Percentiles rank a stretch among this genome's conserved stretches.
phyloP scores from a whole-genome alignment of 108 stramenopile species.

The Cafeteria roenbergensis region DNA sequence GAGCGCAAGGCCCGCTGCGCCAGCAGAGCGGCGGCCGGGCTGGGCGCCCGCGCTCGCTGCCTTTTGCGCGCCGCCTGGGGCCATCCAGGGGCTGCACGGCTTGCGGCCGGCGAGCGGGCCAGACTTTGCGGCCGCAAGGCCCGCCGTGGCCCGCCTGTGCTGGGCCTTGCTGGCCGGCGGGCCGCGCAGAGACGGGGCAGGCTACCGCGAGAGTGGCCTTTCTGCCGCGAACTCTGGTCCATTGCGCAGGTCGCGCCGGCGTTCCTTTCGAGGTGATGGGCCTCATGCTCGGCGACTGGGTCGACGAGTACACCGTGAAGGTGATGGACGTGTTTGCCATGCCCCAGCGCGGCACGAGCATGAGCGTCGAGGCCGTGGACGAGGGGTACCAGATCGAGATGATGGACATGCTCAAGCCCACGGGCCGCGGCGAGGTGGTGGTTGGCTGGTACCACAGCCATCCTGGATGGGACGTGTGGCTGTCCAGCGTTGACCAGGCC shows the following conservation, averaged over 20 bases:
- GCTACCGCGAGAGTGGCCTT: no score
- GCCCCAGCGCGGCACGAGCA: constrained; percentile 92
- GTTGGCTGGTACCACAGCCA: constrained; percentile 95
- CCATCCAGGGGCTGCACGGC: no score
- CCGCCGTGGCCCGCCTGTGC: background rate
- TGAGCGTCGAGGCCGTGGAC: constrained; percentile 95
- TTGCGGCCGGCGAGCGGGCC: no score
- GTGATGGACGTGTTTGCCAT: constrained; percentile 99
- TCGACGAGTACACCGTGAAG: constrained; percentile 97
- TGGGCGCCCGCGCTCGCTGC: no score
- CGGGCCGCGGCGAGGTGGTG: constrained; percentile 64
- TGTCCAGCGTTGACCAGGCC: constrained; percentile 89
- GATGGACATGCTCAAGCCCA: constrained; percentile 97
- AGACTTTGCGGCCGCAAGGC: no score
- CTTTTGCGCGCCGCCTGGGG: no score
- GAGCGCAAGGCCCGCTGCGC: no score
- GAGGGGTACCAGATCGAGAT: constrained; percentile 95
- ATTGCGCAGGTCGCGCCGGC: constrained; percentile 66
- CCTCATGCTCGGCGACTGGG: constrained; percentile 96
- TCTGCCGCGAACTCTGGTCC: no score
- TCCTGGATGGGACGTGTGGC: constrained; percentile 98
- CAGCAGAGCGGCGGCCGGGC: no score
- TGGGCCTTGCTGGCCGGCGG: background rate
- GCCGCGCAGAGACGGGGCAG: background rate
- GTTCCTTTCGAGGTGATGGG: constrained; percentile 99